These are phyloP conservation scores for Annona cherimola DNA, from an alignment of 164 flowering plant genomes.

Conservation along the genomic window DNA sequence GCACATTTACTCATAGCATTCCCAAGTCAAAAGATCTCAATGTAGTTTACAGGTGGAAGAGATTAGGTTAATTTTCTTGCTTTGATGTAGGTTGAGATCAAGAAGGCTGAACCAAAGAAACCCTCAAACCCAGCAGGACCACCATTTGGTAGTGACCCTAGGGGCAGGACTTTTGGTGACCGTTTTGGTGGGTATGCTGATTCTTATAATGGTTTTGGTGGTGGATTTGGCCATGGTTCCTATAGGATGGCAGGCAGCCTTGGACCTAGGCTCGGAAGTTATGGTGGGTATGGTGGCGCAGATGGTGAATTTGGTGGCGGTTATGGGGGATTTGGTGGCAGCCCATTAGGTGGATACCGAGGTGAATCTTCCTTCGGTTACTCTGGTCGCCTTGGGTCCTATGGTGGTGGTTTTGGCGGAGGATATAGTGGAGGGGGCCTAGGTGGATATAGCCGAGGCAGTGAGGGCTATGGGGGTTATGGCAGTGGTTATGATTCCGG, in stretches of 20 bases:
- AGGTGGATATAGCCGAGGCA: constrained; percentile 53
- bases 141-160: constrained; percentile 72
- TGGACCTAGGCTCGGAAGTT: constrained; percentile 59
- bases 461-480: constrained; percentile 54
- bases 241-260: constrained; percentile 56
- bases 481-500: constrained; percentile 73
- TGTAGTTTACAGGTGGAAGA: constrained; percentile 23
- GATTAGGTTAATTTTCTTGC: constrained; percentile 74
- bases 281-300: constrained; percentile 44
- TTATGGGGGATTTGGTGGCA: constrained; percentile 37
- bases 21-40: constrained; percentile 13
- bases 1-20: constrained; percentile 20
- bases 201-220: constrained; percentile 52
- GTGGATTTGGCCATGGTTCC: constrained; percentile 52
- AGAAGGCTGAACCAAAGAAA: constrained; percentile 99
- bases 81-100: constrained; percentile 99
- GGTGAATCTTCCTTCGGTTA: constrained; percentile 48
- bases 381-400: constrained; percentile 52
- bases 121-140: constrained; percentile 65
- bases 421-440: constrained; percentile 44
- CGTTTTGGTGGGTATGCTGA: constrained; percentile 53
- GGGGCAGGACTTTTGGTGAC: constrained; percentile 62
- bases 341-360: constrained; percentile 41
- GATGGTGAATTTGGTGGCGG: constrained; percentile 44
- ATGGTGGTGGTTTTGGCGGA: constrained; percentile 53